A percentile compares a stretch with the other conserved stretches of the same genome.
Conservation (phyloP, 2,329 filamentous ascomycete genomes). For the Aspergillus ochraceoroseus region DNA sequence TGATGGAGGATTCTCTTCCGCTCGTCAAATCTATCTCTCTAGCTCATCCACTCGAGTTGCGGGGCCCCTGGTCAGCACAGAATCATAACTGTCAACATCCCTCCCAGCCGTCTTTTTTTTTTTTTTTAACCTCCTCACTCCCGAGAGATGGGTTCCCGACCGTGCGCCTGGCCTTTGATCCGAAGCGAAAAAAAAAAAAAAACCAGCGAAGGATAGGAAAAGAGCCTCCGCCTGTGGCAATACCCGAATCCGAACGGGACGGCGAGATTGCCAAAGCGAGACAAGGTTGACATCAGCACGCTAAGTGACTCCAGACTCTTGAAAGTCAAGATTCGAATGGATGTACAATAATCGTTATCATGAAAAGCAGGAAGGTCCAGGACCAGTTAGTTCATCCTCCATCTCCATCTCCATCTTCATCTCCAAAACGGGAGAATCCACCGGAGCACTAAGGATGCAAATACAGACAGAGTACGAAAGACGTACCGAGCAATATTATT, state of each 20-base stretch:
- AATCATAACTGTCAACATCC: background rate
- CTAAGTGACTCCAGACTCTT: too few relatives aligned
- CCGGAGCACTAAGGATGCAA: slow-evolving; percentile 5
- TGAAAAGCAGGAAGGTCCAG: slow-evolving; percentile 2
- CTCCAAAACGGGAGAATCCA: slow-evolving; percentile 16
- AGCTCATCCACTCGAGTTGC: slow-evolving; percentile 10
- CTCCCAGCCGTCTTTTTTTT: too few relatives aligned
- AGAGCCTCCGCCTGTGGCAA: slow-evolving; percentile 10
- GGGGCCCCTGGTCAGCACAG: slow-evolving; percentile 9
- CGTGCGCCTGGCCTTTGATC: too few relatives aligned
- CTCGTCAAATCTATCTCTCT: background rate
- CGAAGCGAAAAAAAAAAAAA: too few relatives aligned
- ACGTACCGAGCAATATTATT: too few relatives aligned
- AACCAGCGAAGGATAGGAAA: background rate
- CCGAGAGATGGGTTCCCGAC: too few relatives aligned
- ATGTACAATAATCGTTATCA: background rate
- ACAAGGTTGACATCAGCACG: slow-evolving; percentile 15
- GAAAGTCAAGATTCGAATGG: too few relatives aligned
- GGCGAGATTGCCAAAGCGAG: slow-evolving; percentile 13
- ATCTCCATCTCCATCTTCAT: too few relatives aligned
- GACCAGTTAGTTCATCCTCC: slow-evolving; percentile 10
- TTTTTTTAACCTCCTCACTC: too few relatives aligned
- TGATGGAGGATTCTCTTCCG: slow-evolving; percentile 1
- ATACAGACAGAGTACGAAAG: too few relatives aligned
- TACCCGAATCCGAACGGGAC: slow-evolving; percentile 1